Conservation (phyloP, 176 grass and related monocot species). For the Aegilops tauschii region DNA sequence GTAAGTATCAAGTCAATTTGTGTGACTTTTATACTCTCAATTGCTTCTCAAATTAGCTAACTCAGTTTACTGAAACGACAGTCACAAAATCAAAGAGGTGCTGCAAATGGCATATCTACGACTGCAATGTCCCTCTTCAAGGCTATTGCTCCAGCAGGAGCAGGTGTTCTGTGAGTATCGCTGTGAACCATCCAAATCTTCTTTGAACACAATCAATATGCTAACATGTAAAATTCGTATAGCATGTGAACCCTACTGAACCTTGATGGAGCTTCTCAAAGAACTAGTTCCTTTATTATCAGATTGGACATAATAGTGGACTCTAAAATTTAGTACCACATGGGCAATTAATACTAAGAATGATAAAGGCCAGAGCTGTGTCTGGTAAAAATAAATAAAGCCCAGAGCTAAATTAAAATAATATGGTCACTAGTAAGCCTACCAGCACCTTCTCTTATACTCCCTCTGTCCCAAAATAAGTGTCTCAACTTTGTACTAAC, state of each 20-base stretch:
- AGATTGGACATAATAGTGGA: not conserved
- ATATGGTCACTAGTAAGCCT: not conserved
- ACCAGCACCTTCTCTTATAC: not conserved
- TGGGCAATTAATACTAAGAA: not conserved
- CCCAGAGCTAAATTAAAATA: not conserved
- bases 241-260: not conserved
- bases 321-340: not conserved
- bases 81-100: slow-evolving; percentile 12
- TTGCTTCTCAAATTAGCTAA: not conserved
- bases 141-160: slow-evolving; percentile 12
- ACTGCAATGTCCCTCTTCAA: not conserved
- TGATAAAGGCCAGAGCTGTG: not conserved
- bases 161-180: not conserved
- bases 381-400: no score
- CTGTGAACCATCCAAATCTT: no score
- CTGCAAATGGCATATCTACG: slow-evolving; percentile 11
- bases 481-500: no score
- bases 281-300: not conserved
- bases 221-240: not conserved
- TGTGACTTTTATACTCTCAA: not conserved
- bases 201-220: not conserved
- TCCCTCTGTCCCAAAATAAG: no score
- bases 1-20: slow-evolving; percentile 31
- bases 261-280: not conserved
- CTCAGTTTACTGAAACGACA: not conserved